These are phyloP conservation scores for Ophiocordyceps camponoti-rufipedis DNA, from an alignment of 2,329 filamentous ascomycete genomes.

Conservation along the genomic window DNA sequence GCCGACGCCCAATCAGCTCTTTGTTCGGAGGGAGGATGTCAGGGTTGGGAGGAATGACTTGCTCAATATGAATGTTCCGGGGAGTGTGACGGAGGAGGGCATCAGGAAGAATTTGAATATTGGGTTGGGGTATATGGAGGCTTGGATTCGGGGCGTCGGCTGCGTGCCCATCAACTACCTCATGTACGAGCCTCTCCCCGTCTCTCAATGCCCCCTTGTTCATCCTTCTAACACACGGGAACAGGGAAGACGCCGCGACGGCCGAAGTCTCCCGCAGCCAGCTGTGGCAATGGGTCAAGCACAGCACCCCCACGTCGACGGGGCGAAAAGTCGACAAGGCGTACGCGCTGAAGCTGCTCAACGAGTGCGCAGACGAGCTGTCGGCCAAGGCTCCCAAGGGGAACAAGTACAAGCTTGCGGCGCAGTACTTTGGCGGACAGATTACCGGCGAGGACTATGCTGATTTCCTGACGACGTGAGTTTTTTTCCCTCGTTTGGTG, in stretches of 20 bases:
- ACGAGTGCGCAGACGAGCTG: slow-evolving; percentile 67
- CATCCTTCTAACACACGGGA: background rate
- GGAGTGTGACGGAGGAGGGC: slow-evolving; percentile 77
- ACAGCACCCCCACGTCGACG: slow-evolving; percentile 57
- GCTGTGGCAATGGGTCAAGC: slow-evolving; percentile 87
- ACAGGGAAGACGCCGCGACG: slow-evolving; percentile 79
- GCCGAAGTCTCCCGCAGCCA: slow-evolving; percentile 90
- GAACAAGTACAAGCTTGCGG: slow-evolving; percentile 81
- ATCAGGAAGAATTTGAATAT: slow-evolving; percentile 98
- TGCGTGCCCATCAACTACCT: slow-evolving; percentile 96
- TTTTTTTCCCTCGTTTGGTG: slow-evolving; percentile 4
- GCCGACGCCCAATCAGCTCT: slow-evolving; percentile 95
- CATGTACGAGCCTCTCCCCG: too few relatives aligned
- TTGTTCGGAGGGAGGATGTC: slow-evolving; percentile 78
- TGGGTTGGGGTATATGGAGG: slow-evolving; percentile 95
- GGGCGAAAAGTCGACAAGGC: slow-evolving; percentile 88
- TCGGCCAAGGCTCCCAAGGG: slow-evolving; percentile 59
- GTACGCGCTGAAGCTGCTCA: slow-evolving; percentile 71
- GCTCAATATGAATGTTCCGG: slow-evolving; percentile 95
- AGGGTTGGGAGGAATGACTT: slow-evolving; percentile 73
- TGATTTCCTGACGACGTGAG: slow-evolving; percentile 78
- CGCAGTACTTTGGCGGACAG: slow-evolving; percentile 82
- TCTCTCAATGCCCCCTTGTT: too few relatives aligned
- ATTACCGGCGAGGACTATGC: slow-evolving; percentile 96
- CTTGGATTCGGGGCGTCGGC: slow-evolving; percentile 84